Conservation (phyloP, 495 filamentous ascomycete species). For the Echria macrotheca region DNA sequence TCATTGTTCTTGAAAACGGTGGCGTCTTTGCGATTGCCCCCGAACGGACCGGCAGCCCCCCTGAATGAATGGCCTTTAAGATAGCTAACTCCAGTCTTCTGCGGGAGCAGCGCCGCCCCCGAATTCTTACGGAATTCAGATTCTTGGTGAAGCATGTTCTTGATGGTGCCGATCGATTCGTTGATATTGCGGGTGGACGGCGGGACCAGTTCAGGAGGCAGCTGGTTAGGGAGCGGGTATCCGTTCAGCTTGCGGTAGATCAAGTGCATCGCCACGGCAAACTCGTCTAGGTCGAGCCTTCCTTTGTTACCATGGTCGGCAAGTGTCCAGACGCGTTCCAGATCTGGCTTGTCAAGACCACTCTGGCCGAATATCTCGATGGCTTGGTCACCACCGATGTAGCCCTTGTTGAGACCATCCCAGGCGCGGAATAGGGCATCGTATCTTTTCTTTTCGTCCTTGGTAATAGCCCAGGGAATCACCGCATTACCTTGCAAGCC, state of each 20-base stretch:
- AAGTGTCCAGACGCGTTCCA: slow-evolving; percentile 93
- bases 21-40: slow-evolving; percentile 73
- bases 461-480: slow-evolving; percentile 98
- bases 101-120: slow-evolving; percentile 80
- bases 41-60: slow-evolving; percentile 35
- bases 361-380: slow-evolving; percentile 98
- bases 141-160: slow-evolving; percentile 85
- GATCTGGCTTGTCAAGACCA: slow-evolving; percentile 79
- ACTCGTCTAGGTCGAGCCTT: slow-evolving; percentile 93
- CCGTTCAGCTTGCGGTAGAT: slow-evolving; percentile 96
- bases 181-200: slow-evolving; percentile 93
- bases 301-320: slow-evolving; percentile 92
- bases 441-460: slow-evolving; percentile 96
- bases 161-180: slow-evolving; percentile 87
- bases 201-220: slow-evolving; percentile 90
- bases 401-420: slow-evolving; percentile 94
- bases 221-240: slow-evolving; percentile 84
- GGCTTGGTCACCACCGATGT: slow-evolving; percentile 84
- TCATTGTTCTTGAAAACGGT: slow-evolving; percentile 97
- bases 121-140: slow-evolving; percentile 78
- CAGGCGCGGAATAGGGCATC: slow-evolving; percentile 93
- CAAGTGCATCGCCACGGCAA: slow-evolving; percentile 98
- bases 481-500: slow-evolving; percentile 89
- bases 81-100: slow-evolving; percentile 96
- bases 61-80: slow-evolving; percentile 94